phyloP scores from a whole-genome alignment of 345 rosid species.

The Rhodamnia rubescens region DNA sequence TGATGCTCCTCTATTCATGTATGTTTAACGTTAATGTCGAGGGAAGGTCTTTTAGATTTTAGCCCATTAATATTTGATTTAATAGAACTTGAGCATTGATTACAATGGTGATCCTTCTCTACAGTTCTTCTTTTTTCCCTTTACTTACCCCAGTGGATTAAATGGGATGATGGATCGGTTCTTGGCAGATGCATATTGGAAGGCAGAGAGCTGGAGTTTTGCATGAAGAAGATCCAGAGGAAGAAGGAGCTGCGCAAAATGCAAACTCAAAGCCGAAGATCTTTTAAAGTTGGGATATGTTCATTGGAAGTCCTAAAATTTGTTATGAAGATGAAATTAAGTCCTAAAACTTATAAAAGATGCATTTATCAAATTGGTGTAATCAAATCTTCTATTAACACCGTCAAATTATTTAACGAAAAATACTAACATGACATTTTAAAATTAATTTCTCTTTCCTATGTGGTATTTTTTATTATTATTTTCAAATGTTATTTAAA shows the following conservation, averaged over 20 bases:
- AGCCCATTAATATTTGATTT: background rate
- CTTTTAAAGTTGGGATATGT: too few relatives aligned
- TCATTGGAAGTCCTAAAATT: too few relatives aligned
- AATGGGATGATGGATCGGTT: background rate
- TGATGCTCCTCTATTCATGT: background rate
- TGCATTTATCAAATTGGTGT: too few relatives aligned
- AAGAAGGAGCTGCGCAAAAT: slow-evolving; percentile 29
- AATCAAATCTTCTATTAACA: too few relatives aligned
- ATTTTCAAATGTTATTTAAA: too few relatives aligned
- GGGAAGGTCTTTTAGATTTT: background rate
- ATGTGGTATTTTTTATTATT: too few relatives aligned
- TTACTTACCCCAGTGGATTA: background rate
- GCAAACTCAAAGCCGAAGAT: background rate
- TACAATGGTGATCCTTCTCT: background rate
- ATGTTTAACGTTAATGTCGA: background rate
- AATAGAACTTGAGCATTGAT: background rate
- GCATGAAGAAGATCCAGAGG: slow-evolving; percentile 75
- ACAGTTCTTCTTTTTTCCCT: background rate
- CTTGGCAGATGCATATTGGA: slow-evolving; percentile 47
- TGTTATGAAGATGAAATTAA: too few relatives aligned
- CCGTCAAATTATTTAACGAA: too few relatives aligned
- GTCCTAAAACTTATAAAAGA: too few relatives aligned
- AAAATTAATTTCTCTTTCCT: too few relatives aligned
- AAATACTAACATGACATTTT: too few relatives aligned
- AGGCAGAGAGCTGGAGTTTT: slow-evolving; percentile 67